A percentile compares a stretch with the other conserved stretches of the same genome.
phyloP scores from a whole-genome alignment of 1,284 basidiomycete species.

The Uromyces viciae-fabae region DNA sequence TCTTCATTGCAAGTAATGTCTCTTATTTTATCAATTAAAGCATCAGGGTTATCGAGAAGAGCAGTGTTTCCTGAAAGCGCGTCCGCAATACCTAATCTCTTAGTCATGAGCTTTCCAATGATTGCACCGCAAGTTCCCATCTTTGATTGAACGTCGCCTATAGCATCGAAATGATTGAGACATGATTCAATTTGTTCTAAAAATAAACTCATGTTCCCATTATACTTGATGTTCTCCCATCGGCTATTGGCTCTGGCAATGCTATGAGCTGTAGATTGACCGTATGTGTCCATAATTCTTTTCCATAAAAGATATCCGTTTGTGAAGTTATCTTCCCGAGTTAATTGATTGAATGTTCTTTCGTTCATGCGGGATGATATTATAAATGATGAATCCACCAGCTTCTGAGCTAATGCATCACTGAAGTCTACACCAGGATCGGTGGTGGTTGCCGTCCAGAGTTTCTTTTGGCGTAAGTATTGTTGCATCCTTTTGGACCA shows the following conservation, averaged over 20 bases:
- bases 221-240: too few species aligned
- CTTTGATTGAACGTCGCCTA: background rate
- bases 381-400: background rate
- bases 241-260: too few species aligned
- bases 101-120: background rate
- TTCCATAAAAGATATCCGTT: too few species aligned
- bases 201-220: background rate
- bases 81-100: background rate
- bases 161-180: background rate
- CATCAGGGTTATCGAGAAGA: background rate
- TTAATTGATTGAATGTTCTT: too few species aligned
- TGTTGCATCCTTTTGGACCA: background rate
- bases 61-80: background rate
- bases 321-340: too few species aligned
- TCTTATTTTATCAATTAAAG: background rate
- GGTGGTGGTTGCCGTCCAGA: background rate
- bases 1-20: background rate
- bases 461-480: background rate
- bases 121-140: background rate
- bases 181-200: background rate
- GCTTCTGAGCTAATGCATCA: background rate
- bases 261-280: too few species aligned
- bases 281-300: too few species aligned
- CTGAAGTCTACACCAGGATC: background rate
- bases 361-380: background rate